Evolutionary conservation across 2,329 filamentous ascomycete species (phyloP).

Genomic region (Nothophoma quercina): DNA sequence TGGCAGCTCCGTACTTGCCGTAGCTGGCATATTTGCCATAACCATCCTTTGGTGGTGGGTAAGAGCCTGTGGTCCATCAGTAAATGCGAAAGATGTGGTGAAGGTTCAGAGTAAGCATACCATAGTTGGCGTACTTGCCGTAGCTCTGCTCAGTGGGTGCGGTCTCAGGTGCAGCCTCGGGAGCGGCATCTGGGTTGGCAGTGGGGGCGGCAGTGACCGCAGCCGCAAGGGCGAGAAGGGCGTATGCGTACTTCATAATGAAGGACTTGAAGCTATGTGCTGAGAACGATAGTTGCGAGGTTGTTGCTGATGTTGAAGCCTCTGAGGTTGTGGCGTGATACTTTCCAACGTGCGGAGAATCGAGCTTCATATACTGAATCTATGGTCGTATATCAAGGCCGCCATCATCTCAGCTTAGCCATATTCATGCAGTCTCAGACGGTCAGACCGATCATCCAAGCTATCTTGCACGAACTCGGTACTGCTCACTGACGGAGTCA

Average conservation of each 20-base stretch:
- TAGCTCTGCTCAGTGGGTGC: constrained; percentile 11
- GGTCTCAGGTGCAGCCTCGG: constrained; percentile 23
- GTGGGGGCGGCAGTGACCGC: constrained; percentile 29
- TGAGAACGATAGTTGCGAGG: neutral
- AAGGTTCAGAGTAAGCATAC: neutral
- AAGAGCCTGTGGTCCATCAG: constrained; percentile 14
- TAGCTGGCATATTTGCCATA: constrained; percentile 20
- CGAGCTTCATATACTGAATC: constrained; percentile 12
- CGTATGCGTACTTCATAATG: constrained; percentile 31
- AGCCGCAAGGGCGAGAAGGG: constrained; percentile 31
- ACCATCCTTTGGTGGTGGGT: constrained; percentile 20
- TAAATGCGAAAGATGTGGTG: neutral
- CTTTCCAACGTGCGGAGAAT: neutral
- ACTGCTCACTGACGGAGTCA: constrained; percentile 2
- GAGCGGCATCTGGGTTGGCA: constrained; percentile 19
- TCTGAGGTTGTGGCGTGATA: constrained; percentile 10
- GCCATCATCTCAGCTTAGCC: constrained; percentile 7
- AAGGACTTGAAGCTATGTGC: neutral
- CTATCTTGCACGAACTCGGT: neutral
- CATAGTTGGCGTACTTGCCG: constrained; percentile 26
- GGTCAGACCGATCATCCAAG: neutral
- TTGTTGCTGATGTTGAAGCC: neutral
- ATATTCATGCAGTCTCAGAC: neutral
- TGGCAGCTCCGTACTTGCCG: constrained; percentile 6
- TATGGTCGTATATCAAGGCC: neutral